phyloP scores from a whole-genome alignment of 139 green algal species.

The Prasinococcaceae sp. region DNA sequence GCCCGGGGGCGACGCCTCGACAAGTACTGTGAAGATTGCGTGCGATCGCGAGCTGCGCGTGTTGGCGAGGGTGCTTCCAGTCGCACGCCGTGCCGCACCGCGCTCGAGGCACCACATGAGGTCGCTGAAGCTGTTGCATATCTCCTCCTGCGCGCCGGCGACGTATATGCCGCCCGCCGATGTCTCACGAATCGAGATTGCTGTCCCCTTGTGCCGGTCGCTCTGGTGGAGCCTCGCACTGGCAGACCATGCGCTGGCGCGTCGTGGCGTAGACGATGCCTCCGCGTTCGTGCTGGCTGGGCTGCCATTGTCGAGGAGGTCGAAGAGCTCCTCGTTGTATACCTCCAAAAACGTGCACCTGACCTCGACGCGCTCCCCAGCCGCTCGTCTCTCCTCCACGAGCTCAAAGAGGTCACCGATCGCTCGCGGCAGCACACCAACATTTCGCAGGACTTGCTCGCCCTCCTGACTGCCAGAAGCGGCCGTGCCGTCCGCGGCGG shows the following conservation, averaged over 20 bases:
- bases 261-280: no score
- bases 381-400: not conserved
- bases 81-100: conserved; percentile 53
- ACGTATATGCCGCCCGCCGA: conserved; percentile 33
- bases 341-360: conserved; percentile 7
- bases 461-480: no score
- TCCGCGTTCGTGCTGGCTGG: no score
- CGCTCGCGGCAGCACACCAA: not conserved
- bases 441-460: no score
- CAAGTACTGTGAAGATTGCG: conserved; percentile 87
- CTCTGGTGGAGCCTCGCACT: not conserved
- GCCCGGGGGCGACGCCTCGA: conserved; percentile 41
- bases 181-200: conserved; percentile 30
- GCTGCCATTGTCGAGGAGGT: no score
- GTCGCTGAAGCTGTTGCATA: conserved; percentile 44
- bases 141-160: conserved; percentile 30
- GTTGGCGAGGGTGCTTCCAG: conserved; percentile 81
- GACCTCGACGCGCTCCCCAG: not conserved
- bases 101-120: conserved; percentile 56
- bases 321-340: conserved; percentile 13
- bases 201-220: not conserved
- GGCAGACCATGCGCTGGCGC: no score
- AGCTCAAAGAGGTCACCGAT: not conserved
- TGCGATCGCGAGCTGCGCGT: conserved; percentile 55
- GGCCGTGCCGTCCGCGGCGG: no score